Evolutionary conservation across 176 grass and related monocot genomes (phyloP).

Genomic region (Microstegium vimineum): DNA sequence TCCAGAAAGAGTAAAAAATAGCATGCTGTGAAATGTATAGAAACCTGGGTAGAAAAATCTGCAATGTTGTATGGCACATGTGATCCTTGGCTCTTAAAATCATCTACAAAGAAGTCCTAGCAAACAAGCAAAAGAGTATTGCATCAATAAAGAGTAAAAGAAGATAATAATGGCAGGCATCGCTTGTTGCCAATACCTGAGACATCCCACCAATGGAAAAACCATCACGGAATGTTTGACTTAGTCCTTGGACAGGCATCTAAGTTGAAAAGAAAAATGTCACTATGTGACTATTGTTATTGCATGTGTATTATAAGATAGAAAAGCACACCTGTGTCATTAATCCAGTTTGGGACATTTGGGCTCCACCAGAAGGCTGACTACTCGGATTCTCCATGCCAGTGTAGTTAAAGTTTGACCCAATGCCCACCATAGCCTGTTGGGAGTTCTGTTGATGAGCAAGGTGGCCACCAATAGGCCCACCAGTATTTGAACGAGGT

Average conservation of each 20-base stretch:
- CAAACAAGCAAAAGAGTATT: slow-evolving; percentile 16
- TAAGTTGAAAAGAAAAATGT: slow-evolving; percentile 36
- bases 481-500: slow-evolving; percentile 74
- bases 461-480: slow-evolving; percentile 90
- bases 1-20: not conserved
- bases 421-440: slow-evolving; percentile 64
- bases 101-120: slow-evolving; percentile 95
- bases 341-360: slow-evolving; percentile 81
- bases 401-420: slow-evolving; percentile 61
- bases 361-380: slow-evolving; percentile 78
- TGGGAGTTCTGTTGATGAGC: slow-evolving; percentile 89
- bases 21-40: not conserved
- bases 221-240: slow-evolving; percentile 95
- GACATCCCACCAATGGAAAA: slow-evolving; percentile 99
- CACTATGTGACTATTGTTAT: slow-evolving; percentile 18
- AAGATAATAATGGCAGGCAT: not conserved
- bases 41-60: slow-evolving; percentile 94
- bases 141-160: not conserved
- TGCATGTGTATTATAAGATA: slow-evolving; percentile 9
- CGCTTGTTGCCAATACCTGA: slow-evolving; percentile 54
- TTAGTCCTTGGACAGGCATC: slow-evolving; percentile 94
- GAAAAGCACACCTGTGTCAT: slow-evolving; percentile 87
- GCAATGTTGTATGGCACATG: slow-evolving; percentile 94
- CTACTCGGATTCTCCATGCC: slow-evolving; percentile 72
- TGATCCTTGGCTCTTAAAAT: slow-evolving; percentile 99